Percentiles rank a stretch among this genome's conserved stretches.
phyloP scores from a whole-genome alignment of 108 stramenopile species.

The Pseudonitzschia multiseries region DNA sequence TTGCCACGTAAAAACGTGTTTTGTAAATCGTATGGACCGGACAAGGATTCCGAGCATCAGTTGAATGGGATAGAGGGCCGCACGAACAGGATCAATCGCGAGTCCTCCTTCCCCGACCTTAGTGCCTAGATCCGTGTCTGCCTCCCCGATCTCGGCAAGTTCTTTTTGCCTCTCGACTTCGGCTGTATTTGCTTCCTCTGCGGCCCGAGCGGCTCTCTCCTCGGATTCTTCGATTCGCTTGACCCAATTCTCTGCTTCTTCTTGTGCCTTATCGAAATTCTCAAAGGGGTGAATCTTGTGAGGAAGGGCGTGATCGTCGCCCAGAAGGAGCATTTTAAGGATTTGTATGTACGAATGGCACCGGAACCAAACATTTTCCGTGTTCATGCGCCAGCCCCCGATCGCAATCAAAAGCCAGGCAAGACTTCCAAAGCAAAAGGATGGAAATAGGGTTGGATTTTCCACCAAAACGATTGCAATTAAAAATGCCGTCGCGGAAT shows the following conservation, averaged over 20 bases:
- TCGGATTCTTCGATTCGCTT: slow-evolving; percentile 51
- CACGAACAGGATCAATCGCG: slow-evolving; percentile 49
- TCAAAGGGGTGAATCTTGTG: slow-evolving; percentile 44
- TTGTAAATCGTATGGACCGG: slow-evolving; percentile 47
- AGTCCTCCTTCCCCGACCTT: slow-evolving; percentile 40
- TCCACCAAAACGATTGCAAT: slow-evolving; percentile 54
- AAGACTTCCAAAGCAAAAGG: slow-evolving; percentile 54
- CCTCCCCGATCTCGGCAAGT: slow-evolving; percentile 55
- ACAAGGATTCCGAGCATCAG: slow-evolving; percentile 50
- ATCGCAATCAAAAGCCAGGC: slow-evolving; percentile 49
- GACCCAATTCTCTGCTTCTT: slow-evolving; percentile 42
- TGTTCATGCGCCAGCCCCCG: slow-evolving; percentile 42
- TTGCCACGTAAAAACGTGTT: slow-evolving; percentile 76
- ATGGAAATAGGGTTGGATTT: slow-evolving; percentile 58
- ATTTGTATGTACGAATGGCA: slow-evolving; percentile 50
- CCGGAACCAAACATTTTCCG: slow-evolving; percentile 55
- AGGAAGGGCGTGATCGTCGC: slow-evolving; percentile 35
- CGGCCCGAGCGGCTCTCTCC: slow-evolving; percentile 16
- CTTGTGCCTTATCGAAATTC: slow-evolving; percentile 42
- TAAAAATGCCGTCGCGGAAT: slow-evolving; percentile 60
- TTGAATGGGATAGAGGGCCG: slow-evolving; percentile 61
- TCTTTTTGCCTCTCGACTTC: slow-evolving; percentile 50
- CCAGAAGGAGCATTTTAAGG: slow-evolving; percentile 41
- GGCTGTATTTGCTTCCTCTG: slow-evolving; percentile 18
- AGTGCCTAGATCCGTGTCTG: slow-evolving; percentile 54